Percentiles rank a stretch among this genome's conserved stretches.
phyloP scores from a whole-genome alignment of 306 rosid species.

The Cyamopsis tetragonoloba region DNA sequence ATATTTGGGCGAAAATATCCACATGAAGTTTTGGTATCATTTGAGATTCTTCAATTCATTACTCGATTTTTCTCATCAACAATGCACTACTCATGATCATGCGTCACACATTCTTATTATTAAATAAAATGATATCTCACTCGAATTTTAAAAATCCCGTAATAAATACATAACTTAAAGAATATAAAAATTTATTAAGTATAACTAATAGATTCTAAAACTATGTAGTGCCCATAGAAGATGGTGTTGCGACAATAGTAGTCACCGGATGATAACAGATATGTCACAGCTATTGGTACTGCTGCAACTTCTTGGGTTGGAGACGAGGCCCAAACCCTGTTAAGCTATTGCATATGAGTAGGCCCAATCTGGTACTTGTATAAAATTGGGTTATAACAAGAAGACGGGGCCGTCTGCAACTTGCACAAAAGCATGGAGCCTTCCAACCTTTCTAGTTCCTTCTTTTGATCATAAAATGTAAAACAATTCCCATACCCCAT shows the following conservation, averaged over 20 bases:
- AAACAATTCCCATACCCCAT: not conserved
- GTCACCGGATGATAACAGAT: too few relatives aligned
- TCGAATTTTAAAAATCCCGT: too few relatives aligned
- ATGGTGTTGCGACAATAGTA: too few relatives aligned
- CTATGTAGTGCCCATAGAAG: too few relatives aligned
- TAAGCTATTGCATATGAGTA: not conserved
- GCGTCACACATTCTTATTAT: not conserved
- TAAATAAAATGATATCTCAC: too few relatives aligned
- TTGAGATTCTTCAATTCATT: not conserved
- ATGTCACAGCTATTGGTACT: not conserved
- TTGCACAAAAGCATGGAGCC: not conserved
- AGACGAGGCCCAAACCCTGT: not conserved
- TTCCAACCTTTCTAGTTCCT: not conserved
- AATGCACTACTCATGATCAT: not conserved
- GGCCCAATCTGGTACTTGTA: not conserved
- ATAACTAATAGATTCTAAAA: too few relatives aligned
- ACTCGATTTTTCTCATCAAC: not conserved
- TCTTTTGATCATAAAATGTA: not conserved
- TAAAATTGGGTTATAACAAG: not conserved
- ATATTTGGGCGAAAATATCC: too few relatives aligned
- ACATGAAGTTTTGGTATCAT: too few relatives aligned
- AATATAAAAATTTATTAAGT: too few relatives aligned
- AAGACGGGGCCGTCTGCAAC: not conserved
- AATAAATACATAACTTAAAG: too few relatives aligned
- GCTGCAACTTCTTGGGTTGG: not conserved